Conservation (phyloP, 345 rosid genomes). For the Euphorbia tirucalli region DNA sequence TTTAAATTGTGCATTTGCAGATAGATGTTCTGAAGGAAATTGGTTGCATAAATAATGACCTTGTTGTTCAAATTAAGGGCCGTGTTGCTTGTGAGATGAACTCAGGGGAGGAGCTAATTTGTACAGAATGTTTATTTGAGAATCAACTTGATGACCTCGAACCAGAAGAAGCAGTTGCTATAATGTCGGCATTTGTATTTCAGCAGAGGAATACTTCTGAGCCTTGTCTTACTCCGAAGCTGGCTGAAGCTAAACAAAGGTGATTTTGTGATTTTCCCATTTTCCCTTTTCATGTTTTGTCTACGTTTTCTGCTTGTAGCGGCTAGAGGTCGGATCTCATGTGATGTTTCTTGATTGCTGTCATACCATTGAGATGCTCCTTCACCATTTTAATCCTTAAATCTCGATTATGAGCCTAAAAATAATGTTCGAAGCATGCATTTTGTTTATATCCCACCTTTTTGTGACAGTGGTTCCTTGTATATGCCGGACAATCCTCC, state of each 20-base stretch:
- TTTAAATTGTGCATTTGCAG: conserved; percentile 41
- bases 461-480: no score
- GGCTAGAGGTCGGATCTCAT: background rate
- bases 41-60: conserved; percentile 85
- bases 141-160: conserved; percentile 88
- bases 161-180: conserved; percentile 98
- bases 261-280: conserved; percentile 8
- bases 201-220: conserved; percentile 90
- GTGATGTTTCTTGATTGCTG: background rate
- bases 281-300: background rate
- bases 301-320: conserved; percentile 1
- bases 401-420: no score
- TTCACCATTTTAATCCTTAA: no score
- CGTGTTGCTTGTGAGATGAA: conserved; percentile 99
- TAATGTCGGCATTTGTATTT: conserved; percentile 98
- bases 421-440: no score
- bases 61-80: conserved; percentile 92
- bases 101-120: conserved; percentile 95
- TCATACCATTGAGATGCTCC: background rate
- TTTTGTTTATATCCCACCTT: no score
- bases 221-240: conserved; percentile 77
- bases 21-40: conserved; percentile 83
- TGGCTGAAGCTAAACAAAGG: conserved; percentile 75
- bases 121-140: conserved; percentile 88
- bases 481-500: no score